phyloP scores from a whole-genome alignment of 108 stramenopile genomes.

The Seminavis robusta region DNA sequence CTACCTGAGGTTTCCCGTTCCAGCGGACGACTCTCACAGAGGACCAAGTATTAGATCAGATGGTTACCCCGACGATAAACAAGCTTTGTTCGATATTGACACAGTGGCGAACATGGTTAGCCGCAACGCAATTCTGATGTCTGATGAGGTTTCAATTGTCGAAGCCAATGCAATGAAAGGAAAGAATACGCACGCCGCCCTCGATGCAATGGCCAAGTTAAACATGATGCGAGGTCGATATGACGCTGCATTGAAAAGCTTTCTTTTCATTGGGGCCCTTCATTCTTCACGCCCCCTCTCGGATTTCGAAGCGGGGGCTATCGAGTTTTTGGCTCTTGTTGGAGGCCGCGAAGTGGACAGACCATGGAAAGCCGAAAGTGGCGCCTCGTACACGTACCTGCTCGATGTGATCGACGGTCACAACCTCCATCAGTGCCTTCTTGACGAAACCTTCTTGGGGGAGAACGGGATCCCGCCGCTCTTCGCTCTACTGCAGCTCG shows the following conservation, averaged over 20 bases:
- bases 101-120: too few species aligned
- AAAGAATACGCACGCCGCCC: conserved; percentile 20
- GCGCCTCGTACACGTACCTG: conserved; percentile 38
- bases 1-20: conserved; percentile 28
- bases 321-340: conserved; percentile 23
- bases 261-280: conserved; percentile 58
- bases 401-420: conserved; percentile 62
- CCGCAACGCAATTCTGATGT: too few species aligned
- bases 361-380: background rate
- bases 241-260: conserved; percentile 55
- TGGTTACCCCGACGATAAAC: background rate
- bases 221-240: conserved; percentile 65
- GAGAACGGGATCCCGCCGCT: conserved; percentile 26
- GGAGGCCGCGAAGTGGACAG: background rate
- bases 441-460: conserved; percentile 40
- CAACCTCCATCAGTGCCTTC: conserved; percentile 50
- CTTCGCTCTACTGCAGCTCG: conserved; percentile 58
- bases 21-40: too few species aligned
- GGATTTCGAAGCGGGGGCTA: conserved; percentile 42
- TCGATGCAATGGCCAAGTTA: conserved; percentile 66
- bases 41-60: too few species aligned
- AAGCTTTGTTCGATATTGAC: too few species aligned
- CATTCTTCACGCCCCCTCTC: conserved; percentile 33
- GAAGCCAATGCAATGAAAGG: too few species aligned
- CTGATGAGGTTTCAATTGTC: too few species aligned